Evolutionary conservation across 441 rosid genomes (phyloP).

Genomic region (Pelargonium australe): DNA sequence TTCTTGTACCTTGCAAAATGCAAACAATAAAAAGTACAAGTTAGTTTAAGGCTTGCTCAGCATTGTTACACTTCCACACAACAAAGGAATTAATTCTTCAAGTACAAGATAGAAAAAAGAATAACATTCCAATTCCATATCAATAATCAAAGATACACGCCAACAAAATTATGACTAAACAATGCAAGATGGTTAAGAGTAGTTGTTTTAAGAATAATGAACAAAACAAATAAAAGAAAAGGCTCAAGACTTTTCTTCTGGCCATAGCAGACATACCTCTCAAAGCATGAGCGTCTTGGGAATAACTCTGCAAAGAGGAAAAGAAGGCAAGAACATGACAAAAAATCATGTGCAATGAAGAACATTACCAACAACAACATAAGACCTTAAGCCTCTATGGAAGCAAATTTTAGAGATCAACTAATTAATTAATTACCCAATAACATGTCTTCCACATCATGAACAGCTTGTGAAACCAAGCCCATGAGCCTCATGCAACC

Average conservation of each 20-base stretch:
- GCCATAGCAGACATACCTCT: slow-evolving; percentile 74
- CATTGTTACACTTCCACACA: no score
- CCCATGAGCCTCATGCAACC: slow-evolving; percentile 98
- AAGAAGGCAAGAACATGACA: slow-evolving; percentile 63
- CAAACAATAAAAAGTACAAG: no score
- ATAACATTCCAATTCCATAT: no score
- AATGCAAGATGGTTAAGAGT: no score
- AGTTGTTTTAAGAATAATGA: no score
- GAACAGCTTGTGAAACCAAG: slow-evolving; percentile 85
- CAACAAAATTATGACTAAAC: no score
- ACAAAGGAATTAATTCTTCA: no score
- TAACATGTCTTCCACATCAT: slow-evolving; percentile 91
- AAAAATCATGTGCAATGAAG: slow-evolving; percentile 36
- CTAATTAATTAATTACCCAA: slow-evolving; percentile 55
- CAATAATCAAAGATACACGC: no score
- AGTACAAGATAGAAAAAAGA: no score
- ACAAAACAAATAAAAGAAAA: slow-evolving; percentile 20
- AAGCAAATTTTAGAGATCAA: neutral
- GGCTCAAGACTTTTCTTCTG: slow-evolving; percentile 32
- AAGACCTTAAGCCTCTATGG: slow-evolving; percentile 5
- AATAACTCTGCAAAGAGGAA: slow-evolving; percentile 71
- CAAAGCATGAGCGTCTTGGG: slow-evolving; percentile 99
- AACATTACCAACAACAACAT: slow-evolving; percentile 19
- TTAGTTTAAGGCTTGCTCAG: no score
- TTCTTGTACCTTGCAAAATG: no score